Base-by-base conservation (phyloP, 2,329 filamentous ascomycete species). In the Aspergillus sp. region DNA sequence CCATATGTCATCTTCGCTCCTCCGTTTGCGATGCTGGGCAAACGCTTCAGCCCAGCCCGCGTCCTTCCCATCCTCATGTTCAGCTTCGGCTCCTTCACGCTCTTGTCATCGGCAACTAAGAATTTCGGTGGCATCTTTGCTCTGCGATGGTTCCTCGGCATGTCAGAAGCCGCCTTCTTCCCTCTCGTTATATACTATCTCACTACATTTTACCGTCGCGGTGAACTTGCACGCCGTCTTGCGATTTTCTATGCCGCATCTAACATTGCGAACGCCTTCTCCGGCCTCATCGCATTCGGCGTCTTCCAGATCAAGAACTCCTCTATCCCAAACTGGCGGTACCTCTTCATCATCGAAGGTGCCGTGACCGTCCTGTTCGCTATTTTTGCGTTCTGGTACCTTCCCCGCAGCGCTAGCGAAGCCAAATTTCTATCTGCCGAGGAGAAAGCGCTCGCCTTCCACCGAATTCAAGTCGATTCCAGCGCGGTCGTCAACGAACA, bases 231-330 rank as follows among this genome's bases (percentile, higher is more conserved):
- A 6, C 81, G 89, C 9, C 84, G 89, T 3, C 79, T 91, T 1
- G 88, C 88, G 39, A 77, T 91, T 59, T 92, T 92, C 77, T 93
- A 92, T 66, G 90, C 89, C 0, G 89, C 89, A 0, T 87, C 84
- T 24, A 90, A 89, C 68, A 89, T 93, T 59, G 90, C 90, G 22
- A 87, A 85, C 58, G 87, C 87, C 2, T 89, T 89, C 66, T 82
- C 82, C 0, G 85, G 85, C 4, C 74, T 88, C 1, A 77, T 87
- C 14, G 80, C 85, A 0, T 87, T 84, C 59, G 85, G 82, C 3
- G 83, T 86, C 6, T 89, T 89, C 71, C 84, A 85, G 26, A 85
- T 86, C 65, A 64, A 81, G 42, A 71, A 75, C 49, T 79, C 78
- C 0, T 72, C 74, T 18, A 66, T 87, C 11, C 78, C 81, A 0